Conservation (phyloP, 2,329 filamentous ascomycete species). For the Paradendryphiella salina region DNA sequence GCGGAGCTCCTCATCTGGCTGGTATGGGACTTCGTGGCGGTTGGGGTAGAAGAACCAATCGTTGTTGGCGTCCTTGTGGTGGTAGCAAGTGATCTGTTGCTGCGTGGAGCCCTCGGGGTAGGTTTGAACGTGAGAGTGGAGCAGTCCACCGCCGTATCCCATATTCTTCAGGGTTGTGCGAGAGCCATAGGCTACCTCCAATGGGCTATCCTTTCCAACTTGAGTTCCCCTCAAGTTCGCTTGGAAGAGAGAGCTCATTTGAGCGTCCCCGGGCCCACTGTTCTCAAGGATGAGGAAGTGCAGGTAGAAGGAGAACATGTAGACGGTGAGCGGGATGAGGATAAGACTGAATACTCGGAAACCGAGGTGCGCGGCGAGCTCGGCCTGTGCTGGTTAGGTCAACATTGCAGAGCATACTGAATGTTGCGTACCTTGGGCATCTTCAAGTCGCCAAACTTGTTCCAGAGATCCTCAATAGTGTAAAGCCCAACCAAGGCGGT, state of each 20-base stretch:
- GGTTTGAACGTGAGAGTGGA: constrained; percentile 95
- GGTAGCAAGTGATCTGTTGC: constrained; percentile 98
- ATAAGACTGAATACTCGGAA: constrained; percentile 87
- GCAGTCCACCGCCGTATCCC: constrained; percentile 94
- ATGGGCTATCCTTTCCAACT: constrained; percentile 89
- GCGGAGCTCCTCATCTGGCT: constrained; percentile 68
- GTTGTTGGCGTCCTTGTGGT: constrained; percentile 99
- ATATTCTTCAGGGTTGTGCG: constrained; percentile 96
- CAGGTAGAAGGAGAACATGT: constrained; percentile 92
- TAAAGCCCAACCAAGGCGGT: constrained; percentile 94
- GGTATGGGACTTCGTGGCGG: constrained; percentile 72
- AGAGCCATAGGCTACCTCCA: constrained; percentile 89
- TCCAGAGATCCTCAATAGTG: constrained; percentile 95
- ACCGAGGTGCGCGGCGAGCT: constrained; percentile 74
- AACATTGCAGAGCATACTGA: not conserved
- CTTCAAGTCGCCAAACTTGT: constrained; percentile 91
- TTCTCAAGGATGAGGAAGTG: constrained; percentile 94
- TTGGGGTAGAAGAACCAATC: constrained; percentile 99
- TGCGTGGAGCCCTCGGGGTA: constrained; percentile 91
- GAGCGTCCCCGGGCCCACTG: constrained; percentile 94
- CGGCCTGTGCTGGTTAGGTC: constrained; percentile 51
- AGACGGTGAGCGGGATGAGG: constrained; percentile 83
- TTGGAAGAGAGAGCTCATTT: constrained; percentile 99
- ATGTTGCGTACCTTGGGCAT: constrained; percentile 70
- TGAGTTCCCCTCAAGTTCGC: constrained; percentile 92